Conservation (phyloP, 352 stramenopile species). For the Labyrinthula sp. region DNA sequence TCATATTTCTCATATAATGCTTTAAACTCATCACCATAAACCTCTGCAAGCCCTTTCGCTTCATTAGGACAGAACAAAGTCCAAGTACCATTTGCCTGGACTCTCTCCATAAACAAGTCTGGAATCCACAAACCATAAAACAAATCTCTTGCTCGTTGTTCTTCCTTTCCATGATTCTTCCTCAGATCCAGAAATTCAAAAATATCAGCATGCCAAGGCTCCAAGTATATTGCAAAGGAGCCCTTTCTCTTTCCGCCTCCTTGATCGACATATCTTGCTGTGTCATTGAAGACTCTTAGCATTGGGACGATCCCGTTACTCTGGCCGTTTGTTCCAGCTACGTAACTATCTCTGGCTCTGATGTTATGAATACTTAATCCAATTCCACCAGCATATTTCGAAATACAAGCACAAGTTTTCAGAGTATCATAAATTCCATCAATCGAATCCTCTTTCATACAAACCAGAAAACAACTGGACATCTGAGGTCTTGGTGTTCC, state of each 20-base stretch:
- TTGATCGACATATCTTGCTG: conserved; percentile 95
- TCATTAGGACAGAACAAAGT: conserved; percentile 96
- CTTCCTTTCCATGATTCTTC: conserved; percentile 97
- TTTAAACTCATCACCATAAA: conserved; percentile 79
- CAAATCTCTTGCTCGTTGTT: conserved; percentile 80
- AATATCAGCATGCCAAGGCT: conserved; percentile 97
- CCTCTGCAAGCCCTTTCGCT: conserved; percentile 69
- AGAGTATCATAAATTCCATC: conserved; percentile 98
- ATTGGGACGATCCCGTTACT: conserved; percentile 98
- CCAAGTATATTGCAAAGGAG: conserved; percentile 92
- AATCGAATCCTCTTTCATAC: conserved; percentile 95
- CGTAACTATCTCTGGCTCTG: conserved; percentile 83
- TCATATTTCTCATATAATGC: conserved; percentile 86
- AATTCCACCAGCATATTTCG: conserved; percentile 95
- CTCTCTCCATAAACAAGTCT: conserved; percentile 97
- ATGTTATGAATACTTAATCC: conserved; percentile 94
- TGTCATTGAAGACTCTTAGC: conserved; percentile 99
- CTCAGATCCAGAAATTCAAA: conserved; percentile 90
- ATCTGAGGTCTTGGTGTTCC: conserved; percentile 89
- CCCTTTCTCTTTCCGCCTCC: conserved; percentile 89
- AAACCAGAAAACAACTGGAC: conserved; percentile 87
- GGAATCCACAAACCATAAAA: conserved; percentile 98
- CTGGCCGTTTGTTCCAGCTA: conserved; percentile 88
- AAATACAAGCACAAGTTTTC: conserved; percentile 94
- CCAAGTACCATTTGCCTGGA: conserved; percentile 87